phyloP scores from a whole-genome alignment of 2,329 filamentous ascomycete genomes.

The Sphaceloma murrayae region DNA sequence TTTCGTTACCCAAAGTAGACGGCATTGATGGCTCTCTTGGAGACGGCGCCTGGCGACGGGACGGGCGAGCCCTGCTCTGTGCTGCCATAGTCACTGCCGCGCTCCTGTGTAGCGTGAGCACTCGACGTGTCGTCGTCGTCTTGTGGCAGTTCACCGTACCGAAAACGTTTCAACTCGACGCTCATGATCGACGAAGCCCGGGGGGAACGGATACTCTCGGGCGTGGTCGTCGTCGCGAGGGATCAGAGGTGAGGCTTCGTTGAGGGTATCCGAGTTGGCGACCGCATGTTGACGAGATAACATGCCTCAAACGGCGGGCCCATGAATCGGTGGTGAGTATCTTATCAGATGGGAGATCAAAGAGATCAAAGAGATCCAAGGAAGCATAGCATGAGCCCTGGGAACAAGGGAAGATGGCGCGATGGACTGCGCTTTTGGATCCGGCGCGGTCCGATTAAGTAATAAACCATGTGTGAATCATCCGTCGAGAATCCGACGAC shows the following conservation, averaged over 20 bases:
- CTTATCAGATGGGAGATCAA: conserved; percentile 13
- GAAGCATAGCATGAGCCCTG: not conserved
- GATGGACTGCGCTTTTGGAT: not conserved
- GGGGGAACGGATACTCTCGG: conserved; percentile 10
- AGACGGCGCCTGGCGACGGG: not conserved
- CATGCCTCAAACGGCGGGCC: conserved; percentile 7
- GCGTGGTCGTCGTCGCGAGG: conserved; percentile 5
- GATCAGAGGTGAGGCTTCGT: conserved; percentile 13
- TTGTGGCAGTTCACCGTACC: conserved; percentile 12
- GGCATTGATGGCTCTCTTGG: conserved; percentile 6
- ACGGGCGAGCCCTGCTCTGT: not conserved
- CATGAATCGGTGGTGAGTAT: conserved; percentile 5
- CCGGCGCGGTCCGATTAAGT: conserved; percentile 9
- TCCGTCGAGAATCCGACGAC: too few species aligned
- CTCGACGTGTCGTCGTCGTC: conserved; percentile 13
- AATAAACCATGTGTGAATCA: too few species aligned
- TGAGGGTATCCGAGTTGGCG: conserved; percentile 1
- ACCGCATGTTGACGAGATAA: conserved; percentile 13
- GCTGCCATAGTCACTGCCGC: conserved; percentile 5
- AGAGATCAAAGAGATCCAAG: not conserved
- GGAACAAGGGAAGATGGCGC: conserved; percentile 9
- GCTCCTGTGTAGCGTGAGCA: conserved; percentile 12
- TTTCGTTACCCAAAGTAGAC: conserved; percentile 9
- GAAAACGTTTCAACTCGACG: conserved; percentile 14
- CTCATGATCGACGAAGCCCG: conserved; percentile 7